Evolutionary conservation across 1,284 basidiomycete species (phyloP), one percentile per base, ranked within the genome.

Genomic region (Calocybe gambosa): DNA sequence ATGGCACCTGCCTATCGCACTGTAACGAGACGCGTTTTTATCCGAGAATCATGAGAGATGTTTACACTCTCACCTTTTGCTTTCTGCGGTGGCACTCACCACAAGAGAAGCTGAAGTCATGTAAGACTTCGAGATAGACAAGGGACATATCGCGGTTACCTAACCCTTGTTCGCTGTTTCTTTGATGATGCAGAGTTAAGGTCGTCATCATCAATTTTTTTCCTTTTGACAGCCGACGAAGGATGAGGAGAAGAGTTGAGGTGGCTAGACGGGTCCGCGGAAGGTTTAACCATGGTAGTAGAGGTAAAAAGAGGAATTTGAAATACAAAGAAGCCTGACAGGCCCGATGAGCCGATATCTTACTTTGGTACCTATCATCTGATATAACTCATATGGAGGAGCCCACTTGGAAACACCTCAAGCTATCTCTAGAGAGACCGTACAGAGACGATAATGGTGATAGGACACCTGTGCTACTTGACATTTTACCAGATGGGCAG

Each of bases 71-170:
- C 38, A 85, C 86, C 77, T 89, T 89, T 65, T 89, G 86, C 61
- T 89, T 89, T 50, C 86, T 72, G 21, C 86, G 78, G 68, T 89
- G 87, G 53, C 87, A 89, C 67, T 89, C 86, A 28, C 86, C 85
- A 50, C 86, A 89, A n/a, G 86, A 89, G 55, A 88, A 89, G 62
- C 87, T 89, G 57, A 36, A 42, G 36, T 45, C 43, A 5, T 34
- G 25, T 42, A 21, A 43, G 50, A 15, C 15, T 34, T 18, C 36
- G 39, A 51, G 49, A 52, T 43, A 51, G 33, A 46, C 15, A 18
- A 44, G 47, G 44, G 53, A 47, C n/a, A 38, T n/a, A n/a, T 38
- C 18, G 50, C 18, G 34, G 66, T 52, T 62, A 78, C 85, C 86
- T 89, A 55, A 89, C 85, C 66, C 85, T 72, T 23, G 82, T 86